Percentiles rank a stretch among this genome's conserved stretches.
Conservation (phyloP, 2,329 filamentous ascomycete genomes). For the Microdochium trichocladiopsis region DNA sequence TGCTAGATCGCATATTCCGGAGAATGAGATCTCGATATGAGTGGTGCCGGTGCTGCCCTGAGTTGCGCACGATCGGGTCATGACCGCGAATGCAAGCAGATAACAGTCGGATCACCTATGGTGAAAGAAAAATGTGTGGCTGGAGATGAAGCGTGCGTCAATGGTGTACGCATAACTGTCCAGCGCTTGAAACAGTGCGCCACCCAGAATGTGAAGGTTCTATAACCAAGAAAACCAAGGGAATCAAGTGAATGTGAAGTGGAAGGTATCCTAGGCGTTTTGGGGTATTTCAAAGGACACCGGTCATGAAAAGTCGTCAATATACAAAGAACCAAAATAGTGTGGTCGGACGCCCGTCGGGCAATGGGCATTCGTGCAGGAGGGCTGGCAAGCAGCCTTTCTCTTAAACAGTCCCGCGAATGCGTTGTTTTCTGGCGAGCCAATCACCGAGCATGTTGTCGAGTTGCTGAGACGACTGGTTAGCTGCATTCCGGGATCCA, state of each 20-base stretch:
- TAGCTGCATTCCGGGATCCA: constrained; percentile 10
- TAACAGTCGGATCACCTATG: neutral
- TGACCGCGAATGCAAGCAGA: neutral
- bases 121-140: neutral
- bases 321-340: too few relatives aligned
- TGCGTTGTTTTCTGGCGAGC: constrained; percentile 64
- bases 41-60: too few relatives aligned
- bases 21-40: too few relatives aligned
- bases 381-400: too few relatives aligned
- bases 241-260: neutral
- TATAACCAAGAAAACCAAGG: neutral
- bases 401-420: constrained; percentile 40
- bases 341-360: neutral
- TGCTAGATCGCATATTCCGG: too few relatives aligned
- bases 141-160: neutral
- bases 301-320: neutral
- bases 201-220: neutral
- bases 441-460: constrained; percentile 82
- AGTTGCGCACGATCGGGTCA: too few relatives aligned
- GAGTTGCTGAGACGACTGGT: constrained; percentile 49
- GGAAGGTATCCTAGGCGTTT: neutral
- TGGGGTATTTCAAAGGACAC: neutral
- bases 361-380: too few relatives aligned
- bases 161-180: neutral
- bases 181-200: neutral